Base-by-base conservation (phyloP, 208 protist species). In the Trypanosoma caninum region DNA sequence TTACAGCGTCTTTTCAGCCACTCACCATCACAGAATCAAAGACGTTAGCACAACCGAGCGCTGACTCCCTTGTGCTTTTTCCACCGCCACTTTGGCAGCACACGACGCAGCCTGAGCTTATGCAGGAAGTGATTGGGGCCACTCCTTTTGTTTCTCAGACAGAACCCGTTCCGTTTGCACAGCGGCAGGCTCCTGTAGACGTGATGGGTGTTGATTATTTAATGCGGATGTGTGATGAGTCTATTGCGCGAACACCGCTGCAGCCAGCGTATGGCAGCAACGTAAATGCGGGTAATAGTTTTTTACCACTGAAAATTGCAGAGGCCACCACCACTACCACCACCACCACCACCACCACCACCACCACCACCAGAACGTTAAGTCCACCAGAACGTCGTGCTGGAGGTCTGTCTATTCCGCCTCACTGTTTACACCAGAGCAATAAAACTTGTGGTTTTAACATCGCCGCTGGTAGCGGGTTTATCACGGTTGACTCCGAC, bases 211-310 rank as follows among this genome's bases (percentile, higher is more conserved):
- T 66, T 9, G 83, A 87, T 33, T 86, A 76, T 48, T 66, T 90
- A 23, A 81, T 87, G 79, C 42, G 20, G 20, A 62, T 90, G 56
- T 90, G 83, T 60, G 76, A 87, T 58, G 83, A 90, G 20, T 72
- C 83, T 11, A 53, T 69, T 45, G 37, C 56, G 30, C 78, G 76
- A 16, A 87, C 74, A 0, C 78, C 82, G 8, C 54, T 86, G 25
- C 80, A 45, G 35, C 54, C 40, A 46, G n/a, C 11, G 22, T 13
- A 6, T 2, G 9, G 3, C 20, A 22, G 2, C 2, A 22, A 61
- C 25, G 2, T 51, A 51, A 25, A 8, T 37, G 11, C 16, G 4
- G 14, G 13, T 6, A 18, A 18, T 20, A 9, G n/a, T 10, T n/a
- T n/a, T n/a, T n/a, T n/a, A n/a, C n/a, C n/a, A n/a, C n/a, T n/a